phyloP scores from a whole-genome alignment of 169 alveolate genomes.

The Plasmodium reichenowi region DNA sequence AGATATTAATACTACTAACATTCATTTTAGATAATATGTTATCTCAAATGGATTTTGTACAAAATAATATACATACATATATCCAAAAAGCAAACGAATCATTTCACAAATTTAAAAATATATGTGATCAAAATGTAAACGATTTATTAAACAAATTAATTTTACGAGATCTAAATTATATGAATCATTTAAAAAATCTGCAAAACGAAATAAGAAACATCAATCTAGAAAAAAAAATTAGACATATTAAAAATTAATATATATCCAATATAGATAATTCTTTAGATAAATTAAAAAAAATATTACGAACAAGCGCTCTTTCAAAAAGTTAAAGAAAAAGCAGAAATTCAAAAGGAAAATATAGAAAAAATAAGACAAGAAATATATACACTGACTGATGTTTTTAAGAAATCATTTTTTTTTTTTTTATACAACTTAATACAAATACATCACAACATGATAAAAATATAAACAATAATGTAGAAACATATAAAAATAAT shows the following conservation, averaged over 20 bases:
- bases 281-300: slow-evolving; percentile 5
- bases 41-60: background rate
- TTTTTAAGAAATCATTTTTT: no score
- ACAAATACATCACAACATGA: no score
- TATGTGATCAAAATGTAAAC: background rate
- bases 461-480: no score
- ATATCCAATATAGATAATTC: slow-evolving; percentile 11
- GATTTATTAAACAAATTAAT: background rate
- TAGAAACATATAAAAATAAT: background rate
- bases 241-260: background rate
- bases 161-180: background rate
- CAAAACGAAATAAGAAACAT: no score
- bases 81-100: background rate
- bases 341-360: background rate
- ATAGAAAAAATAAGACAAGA: slow-evolving; percentile 10
- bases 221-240: background rate
- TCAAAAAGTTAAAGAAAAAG: slow-evolving; percentile 9
- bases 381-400: background rate
- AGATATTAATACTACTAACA: background rate
- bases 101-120: background rate
- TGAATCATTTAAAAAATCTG: background rate
- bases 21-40: background rate
- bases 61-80: background rate
- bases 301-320: slow-evolving; percentile 34
- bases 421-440: no score